These are phyloP conservation scores for Chrysanthemum seticuspe DNA, from an alignment of 129 eudicot genomes.

Conservation along the genomic window DNA sequence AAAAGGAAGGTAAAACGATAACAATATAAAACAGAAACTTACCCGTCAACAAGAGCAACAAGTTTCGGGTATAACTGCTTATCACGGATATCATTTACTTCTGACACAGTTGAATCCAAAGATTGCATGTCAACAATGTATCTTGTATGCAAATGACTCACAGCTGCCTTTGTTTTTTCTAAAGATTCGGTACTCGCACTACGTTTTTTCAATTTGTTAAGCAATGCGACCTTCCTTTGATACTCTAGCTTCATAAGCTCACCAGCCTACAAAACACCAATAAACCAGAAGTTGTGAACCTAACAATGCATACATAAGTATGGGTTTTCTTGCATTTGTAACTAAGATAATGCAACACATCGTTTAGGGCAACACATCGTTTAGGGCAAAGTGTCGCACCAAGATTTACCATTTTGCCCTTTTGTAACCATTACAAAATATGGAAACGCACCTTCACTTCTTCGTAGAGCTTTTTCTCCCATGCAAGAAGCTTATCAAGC, in stretches of 20 bases:
- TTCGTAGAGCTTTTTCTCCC: conserved; percentile 99
- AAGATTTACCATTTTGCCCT: conserved; percentile 14
- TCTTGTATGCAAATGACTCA: conserved; percentile 94
- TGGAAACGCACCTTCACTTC: conserved; percentile 77
- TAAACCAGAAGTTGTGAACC: conserved; percentile 2
- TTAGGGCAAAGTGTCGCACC: not conserved
- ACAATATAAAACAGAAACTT: conserved; percentile 16
- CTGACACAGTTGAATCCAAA: conserved; percentile 90
- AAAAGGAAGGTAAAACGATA: not conserved
- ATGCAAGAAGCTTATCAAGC: conserved; percentile 87
- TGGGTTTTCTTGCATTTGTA: not conserved
- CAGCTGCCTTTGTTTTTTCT: conserved; percentile 95
- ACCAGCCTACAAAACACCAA: conserved; percentile 59
- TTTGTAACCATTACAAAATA: not conserved
- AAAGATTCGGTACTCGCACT: conserved; percentile 71
- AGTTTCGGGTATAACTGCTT: conserved; percentile 87
- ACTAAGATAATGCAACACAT: not conserved
- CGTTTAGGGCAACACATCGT: not conserved
- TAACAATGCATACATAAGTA: not conserved
- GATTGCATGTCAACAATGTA: conserved; percentile 98
- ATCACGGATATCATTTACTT: conserved; percentile 94
- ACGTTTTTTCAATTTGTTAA: conserved; percentile 85
- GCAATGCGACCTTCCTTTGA: conserved; percentile 75
- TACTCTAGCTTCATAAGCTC: conserved; percentile 97
- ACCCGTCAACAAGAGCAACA: conserved; percentile 81